A percentile compares a stretch with the other conserved stretches of the same genome.
These are phyloP conservation scores for Dryas drummondii DNA, from an alignment of 306 rosid genomes.

Conservation along the genomic window DNA sequence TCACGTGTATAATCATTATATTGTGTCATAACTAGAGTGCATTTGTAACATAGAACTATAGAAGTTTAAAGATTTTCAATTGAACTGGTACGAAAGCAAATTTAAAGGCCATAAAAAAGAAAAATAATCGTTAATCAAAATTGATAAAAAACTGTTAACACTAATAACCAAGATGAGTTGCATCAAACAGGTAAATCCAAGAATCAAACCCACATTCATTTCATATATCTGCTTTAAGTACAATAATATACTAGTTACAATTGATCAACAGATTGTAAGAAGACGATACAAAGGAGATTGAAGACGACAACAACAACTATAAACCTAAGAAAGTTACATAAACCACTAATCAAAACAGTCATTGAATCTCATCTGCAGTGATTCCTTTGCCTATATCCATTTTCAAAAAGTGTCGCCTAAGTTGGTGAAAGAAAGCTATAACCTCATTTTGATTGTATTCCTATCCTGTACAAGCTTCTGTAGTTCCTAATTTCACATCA, in stretches of 20 bases:
- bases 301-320: not conserved
- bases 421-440: conserved; percentile 20
- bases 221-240: conserved; percentile 15
- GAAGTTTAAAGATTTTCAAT: too few relatives aligned
- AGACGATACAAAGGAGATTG: not conserved
- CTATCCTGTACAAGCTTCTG: conserved; percentile 38
- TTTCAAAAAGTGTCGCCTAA: not conserved
- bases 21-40: too few relatives aligned
- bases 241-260: conserved; percentile 14
- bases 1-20: too few relatives aligned
- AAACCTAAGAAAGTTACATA: not conserved
- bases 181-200: not conserved
- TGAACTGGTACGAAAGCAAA: too few relatives aligned
- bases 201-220: conserved; percentile 12
- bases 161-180: too few relatives aligned
- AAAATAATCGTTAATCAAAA: too few relatives aligned
- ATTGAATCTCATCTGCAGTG: conserved; percentile 11
- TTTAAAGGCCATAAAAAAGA: too few relatives aligned
- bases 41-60: too few relatives aligned
- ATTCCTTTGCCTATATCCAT: not conserved
- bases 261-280: not conserved
- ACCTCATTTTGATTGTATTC: conserved; percentile 12
- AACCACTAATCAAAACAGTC: conserved; percentile 8
- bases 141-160: too few relatives aligned
- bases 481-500: conserved; percentile 17